Evolutionary conservation across 176 grass and related monocot genomes (phyloP).

Genomic region (Leersia perrieri): DNA sequence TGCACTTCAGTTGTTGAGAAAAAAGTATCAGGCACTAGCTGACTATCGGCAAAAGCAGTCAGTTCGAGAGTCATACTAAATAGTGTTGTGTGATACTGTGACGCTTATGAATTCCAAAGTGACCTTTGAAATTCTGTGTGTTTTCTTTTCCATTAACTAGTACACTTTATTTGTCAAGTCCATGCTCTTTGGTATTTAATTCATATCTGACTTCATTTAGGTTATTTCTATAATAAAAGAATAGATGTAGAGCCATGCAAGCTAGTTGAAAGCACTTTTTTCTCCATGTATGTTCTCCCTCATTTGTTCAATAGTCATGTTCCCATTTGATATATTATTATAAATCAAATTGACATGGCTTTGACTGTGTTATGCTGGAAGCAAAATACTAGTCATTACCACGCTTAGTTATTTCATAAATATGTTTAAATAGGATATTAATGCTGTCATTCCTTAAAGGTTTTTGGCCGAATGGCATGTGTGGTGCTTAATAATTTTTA

Average conservation of each 20-base stretch:
- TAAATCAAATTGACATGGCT: not conserved
- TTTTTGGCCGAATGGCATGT: not conserved
- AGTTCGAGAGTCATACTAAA: not conserved
- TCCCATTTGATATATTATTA: not conserved
- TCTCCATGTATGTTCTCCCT: not conserved
- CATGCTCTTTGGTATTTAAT: not conserved
- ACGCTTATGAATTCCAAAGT: not conserved
- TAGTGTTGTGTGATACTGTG: slow-evolving; percentile 2
- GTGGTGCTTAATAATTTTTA: not conserved
- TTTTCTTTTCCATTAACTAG: not conserved
- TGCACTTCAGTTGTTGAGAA: slow-evolving; percentile 10
- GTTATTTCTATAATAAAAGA: not conserved
- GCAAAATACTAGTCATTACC: not conserved
- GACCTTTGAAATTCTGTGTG: too few relatives aligned
- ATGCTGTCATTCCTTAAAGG: not conserved
- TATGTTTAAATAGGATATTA: not conserved
- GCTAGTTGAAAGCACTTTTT: not conserved
- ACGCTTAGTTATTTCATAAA: not conserved
- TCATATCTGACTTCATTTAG: not conserved
- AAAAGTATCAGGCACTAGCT: not conserved
- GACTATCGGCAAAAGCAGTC: not conserved
- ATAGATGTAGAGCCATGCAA: not conserved
- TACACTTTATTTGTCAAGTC: not conserved
- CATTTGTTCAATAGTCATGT: not conserved
- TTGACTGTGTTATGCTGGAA: not conserved